Percentiles rank a stretch among this genome's conserved stretches.
Evolutionary conservation across 192 early-diverging fungal genomes (phyloP).

Genomic region (Thamnidium elegans): DNA sequence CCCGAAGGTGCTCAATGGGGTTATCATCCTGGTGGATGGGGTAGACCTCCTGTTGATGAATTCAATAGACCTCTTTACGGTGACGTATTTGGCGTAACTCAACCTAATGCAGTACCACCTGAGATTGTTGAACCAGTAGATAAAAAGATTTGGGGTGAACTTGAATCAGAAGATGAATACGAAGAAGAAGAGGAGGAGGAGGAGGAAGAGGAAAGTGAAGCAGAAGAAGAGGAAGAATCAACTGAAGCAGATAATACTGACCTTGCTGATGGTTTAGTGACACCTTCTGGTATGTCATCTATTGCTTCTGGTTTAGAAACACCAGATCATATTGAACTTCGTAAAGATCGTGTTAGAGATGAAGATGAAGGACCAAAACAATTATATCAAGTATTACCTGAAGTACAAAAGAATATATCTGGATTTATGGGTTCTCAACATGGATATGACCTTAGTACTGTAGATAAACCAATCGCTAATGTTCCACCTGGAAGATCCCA

Average conservation of each 20-base stretch:
- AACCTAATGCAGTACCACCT: constrained; percentile 47
- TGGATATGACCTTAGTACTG: constrained; percentile 74
- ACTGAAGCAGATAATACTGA: constrained; percentile 53
- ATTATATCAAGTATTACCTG: constrained; percentile 89
- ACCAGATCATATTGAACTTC: constrained; percentile 82
- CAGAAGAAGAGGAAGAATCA: constrained; percentile 68
- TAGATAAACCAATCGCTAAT: constrained; percentile 41
- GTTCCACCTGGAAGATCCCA: constrained; percentile 43
- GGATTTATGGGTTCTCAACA: constrained; percentile 96
- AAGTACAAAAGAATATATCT: constrained; percentile 60
- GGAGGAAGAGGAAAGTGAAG: constrained; percentile 62
- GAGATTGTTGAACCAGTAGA: constrained; percentile 72
- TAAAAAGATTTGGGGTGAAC: constrained; percentile 83
- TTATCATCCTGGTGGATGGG: constrained; percentile 96
- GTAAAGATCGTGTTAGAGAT: constrained; percentile 64
- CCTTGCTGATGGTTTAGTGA: constrained; percentile 68
- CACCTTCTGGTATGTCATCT: constrained; percentile 76
- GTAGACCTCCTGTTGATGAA: constrained; percentile 80
- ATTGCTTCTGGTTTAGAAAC: constrained; percentile 79
- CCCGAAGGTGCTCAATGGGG: constrained; percentile 98
- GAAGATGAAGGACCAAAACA: constrained; percentile 46
- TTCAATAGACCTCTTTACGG: constrained; percentile 91
- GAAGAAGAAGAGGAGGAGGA: constrained; percentile 30
- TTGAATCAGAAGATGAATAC: constrained; percentile 69
- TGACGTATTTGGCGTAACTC: constrained; percentile 82